Base-by-base conservation (phyloP, 805 yeast species). In the Ogataea pignaliae region DNA sequence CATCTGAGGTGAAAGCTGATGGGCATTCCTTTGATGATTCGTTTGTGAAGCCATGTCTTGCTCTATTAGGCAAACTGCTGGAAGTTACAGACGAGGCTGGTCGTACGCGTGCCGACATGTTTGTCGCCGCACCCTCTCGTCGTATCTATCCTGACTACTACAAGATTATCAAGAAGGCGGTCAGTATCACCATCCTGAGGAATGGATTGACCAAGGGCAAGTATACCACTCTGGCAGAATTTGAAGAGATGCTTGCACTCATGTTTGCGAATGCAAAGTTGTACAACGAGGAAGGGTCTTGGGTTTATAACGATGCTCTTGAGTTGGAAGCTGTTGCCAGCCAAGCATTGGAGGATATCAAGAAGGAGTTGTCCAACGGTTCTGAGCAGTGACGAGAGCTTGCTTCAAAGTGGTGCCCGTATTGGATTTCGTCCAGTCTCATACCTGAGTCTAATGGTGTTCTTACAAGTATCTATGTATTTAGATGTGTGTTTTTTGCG, bases 101-200 rank as follows among this genome's bases (percentile, higher is more conserved):
- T 30, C 73, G 78, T 29, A 55, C 63, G 8, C 54, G 73, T 11
- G 68, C 76, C 29, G 84, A 75, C 34, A 66, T 83, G 40, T 90
- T 90, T 66, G 59, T 79, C 55, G 78, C 61, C 29, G 87, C 88
- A 1, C 98, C 98, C 3, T 75, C 90, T 0, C 75, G 76, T 50
- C 76, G 77, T 60, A 60, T 79, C 42, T 91, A 88, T 61, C 93
- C 97, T 0, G 97, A 91, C 64, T 91, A 91, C 62, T 91, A 84
- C 53, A 68, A 72, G 54, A 59, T 83, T 29, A 83, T 85, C 55
- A 64, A 68, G 50, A 64, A 66, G 43, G 89, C 90, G 2, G 76
- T 82, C 18, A 73, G 89, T 2, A 62, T 85, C 40, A 69, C 70
- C 41, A 78, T 72, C 50, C 67, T 85, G 42, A 69, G 66, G 46